phyloP scores from a whole-genome alignment of 1,284 basidiomycete genomes.

The Apiotrichum brassicae region DNA sequence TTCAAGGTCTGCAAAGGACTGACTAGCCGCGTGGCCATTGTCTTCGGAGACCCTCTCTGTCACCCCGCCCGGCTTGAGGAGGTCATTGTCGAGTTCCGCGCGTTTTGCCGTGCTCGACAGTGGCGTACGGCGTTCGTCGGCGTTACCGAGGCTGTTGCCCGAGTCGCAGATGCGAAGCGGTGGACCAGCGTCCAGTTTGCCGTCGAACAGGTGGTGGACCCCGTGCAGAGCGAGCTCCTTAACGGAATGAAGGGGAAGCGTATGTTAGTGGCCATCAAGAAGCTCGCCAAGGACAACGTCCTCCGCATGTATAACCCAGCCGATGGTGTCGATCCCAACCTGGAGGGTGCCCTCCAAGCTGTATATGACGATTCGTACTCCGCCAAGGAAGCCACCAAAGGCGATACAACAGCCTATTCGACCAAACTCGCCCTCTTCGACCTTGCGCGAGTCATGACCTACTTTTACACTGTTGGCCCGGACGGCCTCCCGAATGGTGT shows the following conservation, averaged over 20 bases:
- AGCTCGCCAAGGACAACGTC: slow-evolving; percentile 5
- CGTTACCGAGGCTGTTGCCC: neutral
- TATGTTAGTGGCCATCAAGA: slow-evolving; percentile 3
- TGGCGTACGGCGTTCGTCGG: slow-evolving; percentile 13
- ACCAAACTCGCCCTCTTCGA: slow-evolving; percentile 16
- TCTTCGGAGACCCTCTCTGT: slow-evolving; percentile 11
- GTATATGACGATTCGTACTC: slow-evolving; percentile 11
- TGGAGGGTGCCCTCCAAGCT: slow-evolving; percentile 10
- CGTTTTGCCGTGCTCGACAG: neutral
- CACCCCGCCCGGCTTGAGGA: neutral
- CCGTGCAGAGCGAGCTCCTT: slow-evolving; percentile 7
- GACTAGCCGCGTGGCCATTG: slow-evolving; percentile 2
- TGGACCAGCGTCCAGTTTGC: slow-evolving; percentile 15
- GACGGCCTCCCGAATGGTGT: slow-evolving; percentile 5
- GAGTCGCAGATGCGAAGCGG: neutral
- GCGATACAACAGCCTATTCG: slow-evolving; percentile 10
- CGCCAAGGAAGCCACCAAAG: slow-evolving; percentile 8
- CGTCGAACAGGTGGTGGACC: slow-evolving; percentile 11
- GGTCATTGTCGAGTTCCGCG: slow-evolving; percentile 5
- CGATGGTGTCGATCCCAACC: slow-evolving; percentile 1
- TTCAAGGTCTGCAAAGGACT: slow-evolving; percentile 6
- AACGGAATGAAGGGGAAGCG: slow-evolving; percentile 9
- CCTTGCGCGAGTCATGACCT: slow-evolving; percentile 9
- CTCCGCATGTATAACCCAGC: slow-evolving; percentile 9
- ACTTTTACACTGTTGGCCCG: slow-evolving; percentile 7